Evolutionary conservation across 78 protist species (phyloP).

Genomic region (Monocercomonoides exilis): DNA sequence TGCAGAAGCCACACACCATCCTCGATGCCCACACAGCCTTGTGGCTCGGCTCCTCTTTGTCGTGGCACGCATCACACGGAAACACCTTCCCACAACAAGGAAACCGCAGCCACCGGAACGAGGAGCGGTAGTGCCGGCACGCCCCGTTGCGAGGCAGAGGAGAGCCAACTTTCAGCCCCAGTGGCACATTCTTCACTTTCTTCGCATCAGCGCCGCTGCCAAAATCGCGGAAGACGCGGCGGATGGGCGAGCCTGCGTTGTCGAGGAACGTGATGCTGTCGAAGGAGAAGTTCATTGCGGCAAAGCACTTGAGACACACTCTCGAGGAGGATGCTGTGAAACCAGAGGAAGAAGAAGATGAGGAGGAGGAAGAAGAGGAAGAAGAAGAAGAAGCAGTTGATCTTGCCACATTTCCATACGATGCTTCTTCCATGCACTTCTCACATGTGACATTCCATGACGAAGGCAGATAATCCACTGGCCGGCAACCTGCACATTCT

Average conservation of each 20-base stretch:
- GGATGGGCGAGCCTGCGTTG: not conserved
- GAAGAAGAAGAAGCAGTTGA: not conserved
- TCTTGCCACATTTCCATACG: not conserved
- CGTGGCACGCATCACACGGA: conserved; percentile 4
- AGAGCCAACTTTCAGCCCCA: not conserved
- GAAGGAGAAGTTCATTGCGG: not conserved
- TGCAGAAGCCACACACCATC: conserved; percentile 18
- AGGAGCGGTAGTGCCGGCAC: conserved; percentile 1
- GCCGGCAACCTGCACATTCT: not conserved
- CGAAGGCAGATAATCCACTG: not conserved
- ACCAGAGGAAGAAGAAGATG: not conserved
- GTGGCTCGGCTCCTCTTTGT: not conserved
- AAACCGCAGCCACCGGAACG: not conserved
- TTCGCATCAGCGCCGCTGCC: not conserved
- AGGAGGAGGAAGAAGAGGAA: not conserved
- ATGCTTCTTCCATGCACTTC: not conserved
- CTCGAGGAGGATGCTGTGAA: not conserved
- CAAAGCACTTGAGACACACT: not conserved
- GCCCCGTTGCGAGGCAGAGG: conserved; percentile 9
- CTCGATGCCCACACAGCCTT: not conserved
- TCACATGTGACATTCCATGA: not conserved
- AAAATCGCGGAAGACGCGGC: not conserved
- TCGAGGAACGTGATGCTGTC: not conserved
- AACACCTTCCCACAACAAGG: conserved; percentile 8
- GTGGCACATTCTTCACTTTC: not conserved